Conservation (phyloP, 1,284 basidiomycete species). For the Puccinia sorghi region DNA sequence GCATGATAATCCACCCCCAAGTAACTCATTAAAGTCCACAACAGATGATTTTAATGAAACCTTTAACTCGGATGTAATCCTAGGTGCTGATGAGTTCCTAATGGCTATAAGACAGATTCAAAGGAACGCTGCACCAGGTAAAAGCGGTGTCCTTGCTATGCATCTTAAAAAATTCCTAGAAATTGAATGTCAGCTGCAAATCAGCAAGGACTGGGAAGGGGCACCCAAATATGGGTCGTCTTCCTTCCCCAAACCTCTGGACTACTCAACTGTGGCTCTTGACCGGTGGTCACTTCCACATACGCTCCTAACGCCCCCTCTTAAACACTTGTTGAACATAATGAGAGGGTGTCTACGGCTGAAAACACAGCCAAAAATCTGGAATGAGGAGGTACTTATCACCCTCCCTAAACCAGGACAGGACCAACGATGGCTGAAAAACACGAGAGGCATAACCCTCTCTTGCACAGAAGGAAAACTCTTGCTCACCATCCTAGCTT, state of each 20-base stretch:
- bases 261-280: not conserved
- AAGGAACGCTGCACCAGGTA: constrained; percentile 1
- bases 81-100: not conserved
- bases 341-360: constrained; percentile 7
- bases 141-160: constrained; percentile 6
- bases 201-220: not conserved
- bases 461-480: constrained; percentile 29
- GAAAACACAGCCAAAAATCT: not conserved
- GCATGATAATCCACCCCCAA: too few relatives aligned
- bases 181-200: constrained; percentile 18
- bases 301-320: not conserved
- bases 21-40: too few relatives aligned
- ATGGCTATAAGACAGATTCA: constrained; percentile 5
- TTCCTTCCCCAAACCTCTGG: not conserved
- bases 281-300: not conserved
- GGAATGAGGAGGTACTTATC: constrained; percentile 25
- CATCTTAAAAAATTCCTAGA: constrained; percentile 23
- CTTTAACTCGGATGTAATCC: too few relatives aligned
- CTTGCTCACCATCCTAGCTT: not conserved
- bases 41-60: too few relatives aligned
- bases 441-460: constrained; percentile 22
- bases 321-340: not conserved
- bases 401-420: constrained; percentile 17
- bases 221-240: not conserved
- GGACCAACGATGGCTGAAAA: not conserved